Evolutionary conservation across 2,329 filamentous ascomycete species (phyloP).

Genomic region (Colletotrichum liriopes): DNA sequence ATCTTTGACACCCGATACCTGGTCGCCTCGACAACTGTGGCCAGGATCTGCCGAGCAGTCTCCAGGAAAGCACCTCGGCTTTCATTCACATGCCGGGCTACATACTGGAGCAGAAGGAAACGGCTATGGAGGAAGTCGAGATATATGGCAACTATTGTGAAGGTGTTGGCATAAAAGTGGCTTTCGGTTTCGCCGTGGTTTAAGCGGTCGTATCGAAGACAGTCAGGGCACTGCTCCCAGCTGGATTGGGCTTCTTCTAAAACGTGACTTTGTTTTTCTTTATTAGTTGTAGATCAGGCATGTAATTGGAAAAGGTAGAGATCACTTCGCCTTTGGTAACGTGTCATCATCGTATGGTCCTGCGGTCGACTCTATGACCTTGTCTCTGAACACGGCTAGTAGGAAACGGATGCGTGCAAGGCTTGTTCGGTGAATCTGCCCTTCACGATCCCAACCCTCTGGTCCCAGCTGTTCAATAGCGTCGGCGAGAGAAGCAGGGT

Average conservation of each 20-base stretch:
- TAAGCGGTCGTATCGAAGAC: not conserved
- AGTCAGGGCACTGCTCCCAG: not conserved
- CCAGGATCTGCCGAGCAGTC: conserved; percentile 1
- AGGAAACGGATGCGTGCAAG: too few relatives aligned
- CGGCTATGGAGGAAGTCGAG: not conserved
- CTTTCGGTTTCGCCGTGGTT: not conserved
- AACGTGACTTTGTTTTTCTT: not conserved
- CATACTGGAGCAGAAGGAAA: not conserved
- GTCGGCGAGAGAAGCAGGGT: not conserved
- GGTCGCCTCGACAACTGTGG: not conserved
- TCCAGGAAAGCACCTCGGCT: not conserved
- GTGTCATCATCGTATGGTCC: too few relatives aligned
- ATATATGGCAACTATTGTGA: not conserved
- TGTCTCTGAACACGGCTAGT: too few relatives aligned
- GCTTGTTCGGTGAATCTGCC: too few relatives aligned
- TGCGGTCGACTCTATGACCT: too few relatives aligned
- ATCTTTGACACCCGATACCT: not conserved
- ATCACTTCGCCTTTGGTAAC: too few relatives aligned
- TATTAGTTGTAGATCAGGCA: too few relatives aligned
- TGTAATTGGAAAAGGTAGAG: too few relatives aligned
- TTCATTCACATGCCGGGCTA: not conserved
- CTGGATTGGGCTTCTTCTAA: not conserved
- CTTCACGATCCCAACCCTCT: too few relatives aligned
- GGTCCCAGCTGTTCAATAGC: too few relatives aligned
- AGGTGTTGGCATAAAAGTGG: not conserved